A percentile compares a stretch with the other conserved stretches of the same genome.
Conservation (phyloP, 148 eudicot genomes). For the Amaranthus cruentus region DNA sequence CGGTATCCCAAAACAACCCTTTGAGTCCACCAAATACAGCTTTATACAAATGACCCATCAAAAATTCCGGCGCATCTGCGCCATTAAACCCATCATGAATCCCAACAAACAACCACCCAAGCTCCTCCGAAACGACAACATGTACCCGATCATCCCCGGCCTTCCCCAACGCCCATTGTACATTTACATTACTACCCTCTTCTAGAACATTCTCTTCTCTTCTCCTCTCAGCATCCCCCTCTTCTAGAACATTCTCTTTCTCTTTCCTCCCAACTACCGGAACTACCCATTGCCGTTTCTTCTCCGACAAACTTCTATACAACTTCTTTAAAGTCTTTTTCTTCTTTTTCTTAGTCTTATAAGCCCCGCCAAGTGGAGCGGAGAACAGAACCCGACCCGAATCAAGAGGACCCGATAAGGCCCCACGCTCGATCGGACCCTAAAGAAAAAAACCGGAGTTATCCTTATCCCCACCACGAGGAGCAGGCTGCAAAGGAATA, state of each 20-base stretch:
- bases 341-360: slow-evolving; percentile 39
- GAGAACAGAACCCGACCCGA: slow-evolving; percentile 61
- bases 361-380: slow-evolving; percentile 59
- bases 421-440: slow-evolving; percentile 94
- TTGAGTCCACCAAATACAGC: slow-evolving; percentile 70
- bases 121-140: slow-evolving; percentile 95
- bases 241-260: slow-evolving; percentile 10
- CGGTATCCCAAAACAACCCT: slow-evolving; percentile 90
- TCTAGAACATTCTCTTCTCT: slow-evolving; percentile 26
- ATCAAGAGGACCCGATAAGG: slow-evolving; percentile 86
- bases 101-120: slow-evolving; percentile 97
- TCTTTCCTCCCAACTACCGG: slow-evolving; percentile 61
- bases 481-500: slow-evolving; percentile 74
- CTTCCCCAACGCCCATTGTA: slow-evolving; percentile 96
- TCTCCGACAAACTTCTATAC: slow-evolving; percentile 67
- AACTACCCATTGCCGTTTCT: slow-evolving; percentile 87
- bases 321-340: slow-evolving; percentile 67
- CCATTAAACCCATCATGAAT: slow-evolving; percentile 99
- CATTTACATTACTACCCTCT: slow-evolving; percentile 71
- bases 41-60: slow-evolving; percentile 86
- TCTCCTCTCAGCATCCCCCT: slow-evolving; percentile 14
- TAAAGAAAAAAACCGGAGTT: slow-evolving; percentile 67
- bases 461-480: slow-evolving; percentile 33
- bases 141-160: slow-evolving; percentile 99
- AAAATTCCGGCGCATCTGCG: slow-evolving; percentile 96